A percentile compares a stretch with the other conserved stretches of the same genome.
These are phyloP conservation scores for Phytophthora megakarya DNA, from an alignment of 352 stramenopile species.

Conservation along the genomic window DNA sequence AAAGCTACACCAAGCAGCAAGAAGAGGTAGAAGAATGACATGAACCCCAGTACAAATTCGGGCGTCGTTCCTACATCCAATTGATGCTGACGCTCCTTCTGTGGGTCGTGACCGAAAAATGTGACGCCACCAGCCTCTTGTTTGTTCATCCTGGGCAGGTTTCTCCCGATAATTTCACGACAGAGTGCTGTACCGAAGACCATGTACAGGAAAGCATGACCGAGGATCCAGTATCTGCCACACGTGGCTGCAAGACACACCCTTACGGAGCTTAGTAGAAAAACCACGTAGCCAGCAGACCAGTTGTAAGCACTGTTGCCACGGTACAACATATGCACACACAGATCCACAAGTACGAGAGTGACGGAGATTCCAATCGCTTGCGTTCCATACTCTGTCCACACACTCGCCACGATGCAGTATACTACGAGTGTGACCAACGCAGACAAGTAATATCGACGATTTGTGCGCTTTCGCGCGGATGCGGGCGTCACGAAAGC, in stretches of 20 bases:
- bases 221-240: conserved; percentile 81
- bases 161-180: conserved; percentile 82
- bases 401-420: conserved; percentile 54
- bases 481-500: conserved; percentile 72
- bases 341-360: conserved; percentile 72
- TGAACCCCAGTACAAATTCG: conserved; percentile 81
- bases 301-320: conserved; percentile 61
- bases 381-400: conserved; percentile 66
- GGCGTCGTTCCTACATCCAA: conserved; percentile 78
- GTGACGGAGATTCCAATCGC: conserved; percentile 70
- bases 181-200: conserved; percentile 79
- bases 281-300: conserved; percentile 82
- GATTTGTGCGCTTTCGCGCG: conserved; percentile 55
- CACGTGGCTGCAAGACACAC: conserved; percentile 74
- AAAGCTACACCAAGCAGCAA: conserved; percentile 81
- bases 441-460: conserved; percentile 53
- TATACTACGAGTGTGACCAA: conserved; percentile 61
- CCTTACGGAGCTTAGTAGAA: conserved; percentile 72
- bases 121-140: conserved; percentile 82
- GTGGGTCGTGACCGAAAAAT: conserved; percentile 83
- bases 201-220: conserved; percentile 81
- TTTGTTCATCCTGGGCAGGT: conserved; percentile 81
- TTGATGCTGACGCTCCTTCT: conserved; percentile 56
- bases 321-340: conserved; percentile 74
- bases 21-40: conserved; percentile 89